phyloP scores from a whole-genome alignment of 495 filamentous ascomycete genomes.

The Tetracladium marchalianum region DNA sequence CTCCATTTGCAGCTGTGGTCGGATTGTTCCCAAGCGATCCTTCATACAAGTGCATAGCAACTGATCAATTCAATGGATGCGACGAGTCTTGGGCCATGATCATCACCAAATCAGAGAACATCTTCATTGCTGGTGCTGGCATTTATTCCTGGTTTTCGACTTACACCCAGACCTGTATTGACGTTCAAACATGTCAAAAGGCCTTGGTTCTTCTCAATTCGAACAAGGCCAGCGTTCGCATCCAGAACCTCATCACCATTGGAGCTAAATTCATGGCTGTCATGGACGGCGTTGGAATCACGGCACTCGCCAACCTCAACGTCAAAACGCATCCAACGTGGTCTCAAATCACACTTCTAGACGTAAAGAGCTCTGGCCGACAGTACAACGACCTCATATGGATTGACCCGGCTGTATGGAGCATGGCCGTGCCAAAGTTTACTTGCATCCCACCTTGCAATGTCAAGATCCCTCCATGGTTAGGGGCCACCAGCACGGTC shows the following conservation, averaged over 20 bases:
- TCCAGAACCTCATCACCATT: slow-evolving; percentile 16
- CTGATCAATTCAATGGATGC: slow-evolving; percentile 10
- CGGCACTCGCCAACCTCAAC: slow-evolving; percentile 18
- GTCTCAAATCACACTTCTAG: slow-evolving; percentile 19
- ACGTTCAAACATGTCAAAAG: slow-evolving; percentile 12
- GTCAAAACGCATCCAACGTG: slow-evolving; percentile 16
- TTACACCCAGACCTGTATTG: slow-evolving; percentile 12
- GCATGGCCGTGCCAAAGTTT: slow-evolving; percentile 17
- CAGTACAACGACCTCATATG: slow-evolving; percentile 16
- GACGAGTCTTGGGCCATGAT: slow-evolving; percentile 15
- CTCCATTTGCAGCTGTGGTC: slow-evolving; percentile 36
- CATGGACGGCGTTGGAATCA: slow-evolving; percentile 18
- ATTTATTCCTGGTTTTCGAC: slow-evolving; percentile 20
- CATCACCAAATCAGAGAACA: slow-evolving; percentile 12
- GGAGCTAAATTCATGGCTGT: slow-evolving; percentile 15
- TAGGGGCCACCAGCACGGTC: slow-evolving; percentile 17
- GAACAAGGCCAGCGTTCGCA: slow-evolving; percentile 4
- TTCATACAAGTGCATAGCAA: slow-evolving; percentile 21
- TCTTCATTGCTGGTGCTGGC: slow-evolving; percentile 16
- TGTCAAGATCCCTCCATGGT: slow-evolving; percentile 19
- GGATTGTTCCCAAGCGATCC: slow-evolving; percentile 13
- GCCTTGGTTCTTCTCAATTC: slow-evolving; percentile 6
- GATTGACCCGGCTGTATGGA: slow-evolving; percentile 17
- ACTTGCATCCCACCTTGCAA: slow-evolving; percentile 18
- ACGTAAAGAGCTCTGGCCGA: slow-evolving; percentile 14